Evolutionary conservation across 2,329 filamentous ascomycete species (phyloP).

Genomic region (Stachybotrys chlorohalonatus): DNA sequence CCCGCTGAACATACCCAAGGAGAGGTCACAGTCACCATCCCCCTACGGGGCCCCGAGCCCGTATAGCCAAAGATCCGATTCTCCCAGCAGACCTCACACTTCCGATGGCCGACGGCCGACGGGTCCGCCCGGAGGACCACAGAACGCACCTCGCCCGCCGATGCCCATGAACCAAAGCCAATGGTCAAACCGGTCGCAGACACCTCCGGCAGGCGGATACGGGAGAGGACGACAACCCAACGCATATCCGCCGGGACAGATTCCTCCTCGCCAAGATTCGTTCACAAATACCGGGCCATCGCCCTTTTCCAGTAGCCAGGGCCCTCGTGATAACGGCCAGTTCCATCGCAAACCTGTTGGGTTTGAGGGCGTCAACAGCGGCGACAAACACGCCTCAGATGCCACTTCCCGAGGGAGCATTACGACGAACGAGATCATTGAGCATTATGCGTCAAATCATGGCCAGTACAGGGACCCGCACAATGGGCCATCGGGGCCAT

Average conservation of each 20-base stretch:
- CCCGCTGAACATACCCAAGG: conserved; percentile 29
- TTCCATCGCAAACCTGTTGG: conserved; percentile 12
- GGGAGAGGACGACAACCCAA: conserved; percentile 1
- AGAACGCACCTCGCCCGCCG: conserved; percentile 8
- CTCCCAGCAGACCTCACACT: conserved; percentile 19
- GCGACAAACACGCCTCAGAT: conserved; percentile 10
- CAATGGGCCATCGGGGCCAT: conserved; percentile 9
- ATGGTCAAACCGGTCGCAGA: conserved; percentile 10
- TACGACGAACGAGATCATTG: conserved; percentile 28
- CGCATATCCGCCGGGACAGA: conserved; percentile 7
- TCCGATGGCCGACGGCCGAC: conserved; percentile 21
- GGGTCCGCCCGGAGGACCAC: conserved; percentile 15
- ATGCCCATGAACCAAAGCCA: neutral
- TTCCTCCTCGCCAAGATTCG: conserved; percentile 5
- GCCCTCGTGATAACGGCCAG: conserved; percentile 13
- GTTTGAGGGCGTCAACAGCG: conserved; percentile 15
- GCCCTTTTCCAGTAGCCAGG: conserved; percentile 5
- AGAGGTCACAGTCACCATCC: conserved; percentile 35
- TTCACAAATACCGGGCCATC: neutral
- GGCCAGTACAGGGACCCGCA: conserved; percentile 9
- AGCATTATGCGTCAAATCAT: conserved; percentile 25
- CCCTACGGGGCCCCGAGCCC: conserved; percentile 21
- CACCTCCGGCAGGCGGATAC: conserved; percentile 8
- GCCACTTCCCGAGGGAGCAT: conserved; percentile 17
- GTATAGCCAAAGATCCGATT: conserved; percentile 15